Evolutionary conservation across 2,329 filamentous ascomycete species (phyloP).

Genomic region (Tolypocladium ovalisporum): DNA sequence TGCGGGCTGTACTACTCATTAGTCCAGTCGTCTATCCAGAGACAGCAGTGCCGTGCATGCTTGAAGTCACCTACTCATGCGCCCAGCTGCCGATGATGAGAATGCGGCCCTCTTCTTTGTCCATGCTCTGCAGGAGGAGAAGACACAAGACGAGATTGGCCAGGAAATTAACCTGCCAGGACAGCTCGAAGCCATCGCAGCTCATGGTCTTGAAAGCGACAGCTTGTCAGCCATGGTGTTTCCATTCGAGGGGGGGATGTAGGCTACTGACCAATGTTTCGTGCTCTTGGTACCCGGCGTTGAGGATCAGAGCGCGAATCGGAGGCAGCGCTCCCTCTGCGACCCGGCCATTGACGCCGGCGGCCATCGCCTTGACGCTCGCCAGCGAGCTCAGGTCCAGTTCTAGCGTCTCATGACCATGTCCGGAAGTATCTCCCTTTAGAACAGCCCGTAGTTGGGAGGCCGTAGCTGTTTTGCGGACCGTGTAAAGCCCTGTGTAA

Average conservation of each 20-base stretch:
- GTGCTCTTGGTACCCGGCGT: constrained; percentile 18
- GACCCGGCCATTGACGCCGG: constrained; percentile 17
- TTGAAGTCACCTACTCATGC: constrained; percentile 21
- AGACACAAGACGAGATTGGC: constrained; percentile 18
- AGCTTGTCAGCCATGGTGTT: not conserved
- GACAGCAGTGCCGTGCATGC: not conserved
- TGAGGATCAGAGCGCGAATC: constrained; percentile 27
- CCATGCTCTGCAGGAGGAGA: constrained; percentile 20
- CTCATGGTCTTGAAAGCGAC: constrained; percentile 12
- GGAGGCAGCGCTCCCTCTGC: constrained; percentile 21
- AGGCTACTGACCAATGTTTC: constrained; percentile 11
- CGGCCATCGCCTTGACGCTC: constrained; percentile 15
- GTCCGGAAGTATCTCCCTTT: constrained; percentile 7
- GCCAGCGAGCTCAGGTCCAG: constrained; percentile 19
- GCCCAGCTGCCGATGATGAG: constrained; percentile 20
- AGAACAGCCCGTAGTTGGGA: constrained; percentile 15
- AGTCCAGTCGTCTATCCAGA: not conserved
- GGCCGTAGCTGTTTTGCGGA: constrained; percentile 20
- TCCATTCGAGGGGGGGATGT: not conserved
- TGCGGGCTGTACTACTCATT: constrained; percentile 16
- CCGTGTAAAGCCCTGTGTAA: constrained; percentile 24
- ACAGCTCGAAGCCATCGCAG: constrained; percentile 18
- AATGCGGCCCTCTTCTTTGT: constrained; percentile 14
- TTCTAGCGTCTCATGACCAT: constrained; percentile 20
- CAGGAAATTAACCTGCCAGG: constrained; percentile 22